These are phyloP conservation scores for Rhodamnia argentea DNA, from an alignment of 345 rosid species.

Conservation along the genomic window DNA sequence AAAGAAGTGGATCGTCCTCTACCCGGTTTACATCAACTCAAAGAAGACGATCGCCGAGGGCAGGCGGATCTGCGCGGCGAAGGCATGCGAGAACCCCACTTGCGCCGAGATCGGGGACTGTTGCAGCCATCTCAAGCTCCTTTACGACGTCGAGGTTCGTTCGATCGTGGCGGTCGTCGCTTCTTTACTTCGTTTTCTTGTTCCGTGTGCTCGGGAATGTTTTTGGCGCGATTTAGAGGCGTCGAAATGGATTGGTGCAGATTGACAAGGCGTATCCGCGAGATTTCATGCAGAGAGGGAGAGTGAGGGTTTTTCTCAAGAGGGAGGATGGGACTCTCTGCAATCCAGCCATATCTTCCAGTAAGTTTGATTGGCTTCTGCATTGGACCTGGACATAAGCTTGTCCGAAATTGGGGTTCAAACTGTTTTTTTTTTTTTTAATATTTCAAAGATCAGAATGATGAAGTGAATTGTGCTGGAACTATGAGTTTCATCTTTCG, in stretches of 20 bases:
- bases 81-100: slow-evolving; percentile 84
- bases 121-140: slow-evolving; percentile 65
- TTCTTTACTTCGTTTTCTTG: background rate
- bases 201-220: background rate
- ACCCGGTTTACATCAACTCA: slow-evolving; percentile 81
- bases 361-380: slow-evolving; percentile 25
- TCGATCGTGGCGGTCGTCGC: background rate
- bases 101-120: slow-evolving; percentile 80
- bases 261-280: slow-evolving; percentile 90
- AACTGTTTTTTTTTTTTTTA: background rate
- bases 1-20: slow-evolving; percentile 78
- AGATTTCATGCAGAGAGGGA: slow-evolving; percentile 90
- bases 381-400: background rate
- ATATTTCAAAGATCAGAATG: background rate
- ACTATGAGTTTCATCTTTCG: background rate
- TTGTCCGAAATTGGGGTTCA: background rate
- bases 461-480: background rate
- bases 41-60: slow-evolving; percentile 93
- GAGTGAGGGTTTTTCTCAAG: slow-evolving; percentile 74
- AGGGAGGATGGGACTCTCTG: slow-evolving; percentile 70
- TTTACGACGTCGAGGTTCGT: slow-evolving; percentile 66
- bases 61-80: slow-evolving; percentile 50
- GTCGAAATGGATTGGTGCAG: slow-evolving; percentile 13
- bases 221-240: background rate
- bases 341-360: slow-evolving; percentile 73